Conservation (phyloP, 371 early-diverging fungal species). For the Chytridium lagenaria region DNA sequence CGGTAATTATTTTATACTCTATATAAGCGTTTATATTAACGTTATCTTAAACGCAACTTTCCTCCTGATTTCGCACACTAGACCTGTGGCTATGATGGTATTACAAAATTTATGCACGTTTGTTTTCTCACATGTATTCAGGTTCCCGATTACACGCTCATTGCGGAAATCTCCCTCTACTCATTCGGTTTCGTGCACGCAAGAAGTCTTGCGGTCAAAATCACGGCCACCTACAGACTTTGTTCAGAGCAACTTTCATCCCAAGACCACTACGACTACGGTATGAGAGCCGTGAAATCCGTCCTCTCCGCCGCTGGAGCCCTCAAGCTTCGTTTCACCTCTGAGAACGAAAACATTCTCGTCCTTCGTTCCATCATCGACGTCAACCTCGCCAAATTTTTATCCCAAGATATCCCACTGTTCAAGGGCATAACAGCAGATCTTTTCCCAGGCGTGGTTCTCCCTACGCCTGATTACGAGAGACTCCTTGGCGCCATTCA, state of each 20-base stretch:
- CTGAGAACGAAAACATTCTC: conserved; percentile 55
- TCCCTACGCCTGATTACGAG: conserved; percentile 61
- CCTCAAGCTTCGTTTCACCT: conserved; percentile 57
- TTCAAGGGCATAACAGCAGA: conserved; percentile 64
- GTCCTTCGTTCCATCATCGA: conserved; percentile 60
- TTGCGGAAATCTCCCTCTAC: conserved; percentile 63
- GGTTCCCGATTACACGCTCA: conserved; percentile 65
- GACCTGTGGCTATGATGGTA: conserved; percentile 65
- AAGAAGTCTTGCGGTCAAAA: conserved; percentile 55
- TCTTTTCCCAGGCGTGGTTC: conserved; percentile 58
- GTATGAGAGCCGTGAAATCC: conserved; percentile 66
- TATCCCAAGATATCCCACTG: conserved; percentile 60
- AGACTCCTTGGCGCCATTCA: conserved; percentile 48
- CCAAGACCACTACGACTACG: conserved; percentile 64
- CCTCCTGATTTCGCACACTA: conserved; percentile 9
- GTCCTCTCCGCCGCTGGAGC: conserved; percentile 59
- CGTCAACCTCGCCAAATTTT: conserved; percentile 61
- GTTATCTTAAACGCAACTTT: not conserved
- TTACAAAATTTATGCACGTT: not conserved
- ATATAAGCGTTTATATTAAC: not conserved
- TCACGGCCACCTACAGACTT: conserved; percentile 58
- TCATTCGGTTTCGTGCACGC: conserved; percentile 61
- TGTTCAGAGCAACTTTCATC: conserved; percentile 63
- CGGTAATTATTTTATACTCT: conserved; percentile 26
- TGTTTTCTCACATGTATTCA: conserved; percentile 22